Percentiles rank a stretch among this genome's conserved stretches.
Evolutionary conservation across 345 rosid genomes (phyloP).

Genomic region (Laguncularia racemosa): DNA sequence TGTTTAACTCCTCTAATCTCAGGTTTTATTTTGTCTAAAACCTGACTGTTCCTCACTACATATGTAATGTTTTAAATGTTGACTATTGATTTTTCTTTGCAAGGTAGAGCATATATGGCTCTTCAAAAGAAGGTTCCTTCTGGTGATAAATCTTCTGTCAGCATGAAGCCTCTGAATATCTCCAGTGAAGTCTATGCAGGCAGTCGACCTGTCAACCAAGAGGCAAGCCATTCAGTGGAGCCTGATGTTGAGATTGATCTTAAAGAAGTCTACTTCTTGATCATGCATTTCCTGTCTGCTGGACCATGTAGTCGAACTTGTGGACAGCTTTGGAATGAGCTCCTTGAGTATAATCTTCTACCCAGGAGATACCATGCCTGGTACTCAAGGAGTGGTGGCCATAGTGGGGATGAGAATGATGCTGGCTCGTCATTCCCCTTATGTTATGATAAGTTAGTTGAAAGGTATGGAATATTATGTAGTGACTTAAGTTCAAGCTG

Average conservation of each 20-base stretch:
- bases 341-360: constrained; percentile 78
- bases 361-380: constrained; percentile 97
- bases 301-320: constrained; percentile 85
- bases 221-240: constrained; percentile 23
- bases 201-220: constrained; percentile 40
- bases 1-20: neutral
- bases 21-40: neutral
- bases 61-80: neutral
- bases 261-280: constrained; percentile 80
- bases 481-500: too few species aligned
- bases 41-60: neutral
- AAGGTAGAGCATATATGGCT: constrained; percentile 46
- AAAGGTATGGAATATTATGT: constrained; percentile 40
- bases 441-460: constrained; percentile 53
- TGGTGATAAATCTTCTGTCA: constrained; percentile 36
- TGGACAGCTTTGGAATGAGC: constrained; percentile 74
- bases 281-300: constrained; percentile 86
- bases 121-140: constrained; percentile 59
- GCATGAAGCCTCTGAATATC: constrained; percentile 61
- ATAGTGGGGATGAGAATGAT: constrained; percentile 61
- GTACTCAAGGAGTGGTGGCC: constrained; percentile 77
- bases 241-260: constrained; percentile 66
- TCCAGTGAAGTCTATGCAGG: constrained; percentile 46
- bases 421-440: constrained; percentile 77
- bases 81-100: neutral